These are phyloP conservation scores for Plasmodium chabaudi DNA, from an alignment of 169 alveolate species.

Conservation along the genomic window DNA sequence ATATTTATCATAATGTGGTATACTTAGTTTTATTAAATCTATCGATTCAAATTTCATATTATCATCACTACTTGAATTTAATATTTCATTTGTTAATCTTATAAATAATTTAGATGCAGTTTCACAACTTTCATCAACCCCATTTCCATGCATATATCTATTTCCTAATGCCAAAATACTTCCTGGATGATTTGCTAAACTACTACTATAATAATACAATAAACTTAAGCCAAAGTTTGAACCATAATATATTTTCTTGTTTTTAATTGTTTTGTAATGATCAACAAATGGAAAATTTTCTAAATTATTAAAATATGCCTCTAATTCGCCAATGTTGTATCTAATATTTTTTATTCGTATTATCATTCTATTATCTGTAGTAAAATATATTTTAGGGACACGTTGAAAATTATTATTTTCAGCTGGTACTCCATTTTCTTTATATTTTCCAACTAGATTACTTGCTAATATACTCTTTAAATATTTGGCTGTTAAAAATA, in stretches of 20 bases:
- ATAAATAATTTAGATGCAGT: constrained; percentile 48
- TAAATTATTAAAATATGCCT: constrained; percentile 27
- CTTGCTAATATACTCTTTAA: not conserved
- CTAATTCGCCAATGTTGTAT: constrained; percentile 50
- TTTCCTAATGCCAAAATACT: constrained; percentile 45
- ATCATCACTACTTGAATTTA: constrained; percentile 15
- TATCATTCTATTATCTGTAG: constrained; percentile 14
- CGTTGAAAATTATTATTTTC: constrained; percentile 1
- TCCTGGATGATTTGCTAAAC: constrained; percentile 69
- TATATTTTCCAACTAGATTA: not conserved
- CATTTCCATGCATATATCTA: constrained; percentile 68
- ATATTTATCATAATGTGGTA: constrained; percentile 62
- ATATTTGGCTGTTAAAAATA: constrained; percentile 1
- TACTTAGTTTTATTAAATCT: constrained; percentile 31
- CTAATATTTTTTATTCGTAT: constrained; percentile 45
- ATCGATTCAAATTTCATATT: constrained; percentile 49
- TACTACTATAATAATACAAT: constrained; percentile 64
- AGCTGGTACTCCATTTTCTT: not conserved
- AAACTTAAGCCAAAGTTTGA: constrained; percentile 47
- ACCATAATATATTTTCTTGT: not conserved
- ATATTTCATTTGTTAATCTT: constrained; percentile 38
- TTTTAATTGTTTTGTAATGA: constrained; percentile 2
- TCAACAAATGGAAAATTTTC: constrained; percentile 27
- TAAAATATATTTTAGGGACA: constrained; percentile 26
- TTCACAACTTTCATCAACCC: constrained; percentile 52